Conservation (phyloP, 768 basidiomycete genomes). For the Clathrus columnatus region DNA sequence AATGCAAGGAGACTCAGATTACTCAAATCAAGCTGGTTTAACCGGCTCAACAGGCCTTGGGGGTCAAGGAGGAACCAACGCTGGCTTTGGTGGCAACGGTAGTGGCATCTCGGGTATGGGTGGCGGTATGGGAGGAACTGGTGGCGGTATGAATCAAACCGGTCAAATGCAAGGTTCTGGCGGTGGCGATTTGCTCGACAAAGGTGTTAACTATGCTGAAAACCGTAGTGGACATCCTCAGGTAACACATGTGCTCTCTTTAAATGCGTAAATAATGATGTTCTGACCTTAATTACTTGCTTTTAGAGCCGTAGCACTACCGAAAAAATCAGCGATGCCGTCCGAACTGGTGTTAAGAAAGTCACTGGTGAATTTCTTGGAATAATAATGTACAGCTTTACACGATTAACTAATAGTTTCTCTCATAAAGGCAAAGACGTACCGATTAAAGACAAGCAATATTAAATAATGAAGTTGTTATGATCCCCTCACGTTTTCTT, state of each 20-base stretch:
- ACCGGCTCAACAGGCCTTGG: background rate
- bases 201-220: constrained; percentile 12
- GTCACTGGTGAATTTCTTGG: constrained; percentile 6
- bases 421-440: constrained; percentile 12
- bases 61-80: background rate
- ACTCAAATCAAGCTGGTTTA: no score
- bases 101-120: background rate
- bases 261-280: background rate
- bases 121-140: background rate
- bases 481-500: background rate
- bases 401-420: no score
- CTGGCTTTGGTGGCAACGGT: no score
- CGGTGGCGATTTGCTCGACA: constrained; percentile 11
- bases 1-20: no score
- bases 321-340: constrained; percentile 13
- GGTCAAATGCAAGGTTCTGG: background rate
- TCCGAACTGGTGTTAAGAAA: constrained; percentile 12
- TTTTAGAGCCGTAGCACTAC: constrained; percentile 11
- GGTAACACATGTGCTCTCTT: background rate
- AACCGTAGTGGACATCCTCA: constrained; percentile 12
- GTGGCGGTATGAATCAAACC: background rate
- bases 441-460: constrained; percentile 11
- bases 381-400: background rate
- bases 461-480: background rate
- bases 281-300: background rate